phyloP scores from a whole-genome alignment of 2,329 filamentous ascomycete genomes.

The Huntiella abstrusa region DNA sequence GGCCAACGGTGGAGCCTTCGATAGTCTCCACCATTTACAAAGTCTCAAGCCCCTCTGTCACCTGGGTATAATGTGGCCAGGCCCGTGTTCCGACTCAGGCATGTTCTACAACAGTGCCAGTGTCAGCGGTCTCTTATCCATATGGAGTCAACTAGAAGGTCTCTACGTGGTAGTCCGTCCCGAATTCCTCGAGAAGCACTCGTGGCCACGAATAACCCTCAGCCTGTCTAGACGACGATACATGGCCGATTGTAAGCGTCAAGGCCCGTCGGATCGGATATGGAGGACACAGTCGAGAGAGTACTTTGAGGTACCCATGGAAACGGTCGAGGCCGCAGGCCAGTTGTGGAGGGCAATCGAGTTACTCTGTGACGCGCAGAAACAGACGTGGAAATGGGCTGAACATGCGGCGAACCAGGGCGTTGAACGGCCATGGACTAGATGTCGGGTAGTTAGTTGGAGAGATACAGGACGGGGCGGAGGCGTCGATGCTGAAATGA shows the following conservation, averaged over 20 bases:
- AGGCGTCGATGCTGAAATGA: no score
- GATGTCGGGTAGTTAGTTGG: constrained; percentile 9
- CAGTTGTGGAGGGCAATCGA: constrained; percentile 8
- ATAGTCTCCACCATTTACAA: constrained; percentile 4
- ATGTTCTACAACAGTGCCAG: constrained; percentile 4
- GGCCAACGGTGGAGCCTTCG: constrained; percentile 1
- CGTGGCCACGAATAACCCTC: background rate
- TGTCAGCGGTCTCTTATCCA: background rate
- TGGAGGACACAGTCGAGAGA: constrained; percentile 4
- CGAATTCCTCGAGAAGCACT: background rate
- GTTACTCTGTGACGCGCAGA: constrained; percentile 3
- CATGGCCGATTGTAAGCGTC: constrained; percentile 2
- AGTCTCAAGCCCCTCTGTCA: background rate
- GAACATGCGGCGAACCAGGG: constrained; percentile 6
- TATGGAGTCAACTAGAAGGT: constrained; percentile 7
- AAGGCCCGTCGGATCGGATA: background rate
- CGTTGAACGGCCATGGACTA: constrained; percentile 5
- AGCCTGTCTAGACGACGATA: background rate
- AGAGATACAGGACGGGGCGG: background rate
- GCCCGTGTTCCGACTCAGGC: constrained; percentile 2
- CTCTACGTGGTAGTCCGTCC: constrained; percentile 9
- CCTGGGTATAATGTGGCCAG: constrained; percentile 8
- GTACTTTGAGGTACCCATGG: constrained; percentile 5
- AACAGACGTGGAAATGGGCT: constrained; percentile 8
- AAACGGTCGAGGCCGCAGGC: constrained; percentile 1